Conservation (phyloP, 805 yeast species). For the Lachancea thermotolerans region DNA sequence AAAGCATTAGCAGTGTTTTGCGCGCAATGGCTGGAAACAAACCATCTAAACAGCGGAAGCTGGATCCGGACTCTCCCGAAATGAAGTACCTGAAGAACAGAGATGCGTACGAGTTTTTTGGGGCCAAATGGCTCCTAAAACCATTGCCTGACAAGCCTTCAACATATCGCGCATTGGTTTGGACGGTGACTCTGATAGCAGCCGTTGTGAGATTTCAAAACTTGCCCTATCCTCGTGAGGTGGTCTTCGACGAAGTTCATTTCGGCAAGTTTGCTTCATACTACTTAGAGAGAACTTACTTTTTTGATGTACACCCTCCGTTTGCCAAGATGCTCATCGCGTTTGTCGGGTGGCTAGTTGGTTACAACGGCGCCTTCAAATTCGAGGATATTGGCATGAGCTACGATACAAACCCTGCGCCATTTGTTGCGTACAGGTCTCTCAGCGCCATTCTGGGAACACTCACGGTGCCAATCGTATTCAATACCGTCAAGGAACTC, state of each 20-base stretch:
- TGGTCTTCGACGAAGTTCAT: conserved; percentile 83
- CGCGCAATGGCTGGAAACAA: conserved; percentile 1
- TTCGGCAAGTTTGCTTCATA: conserved; percentile 82
- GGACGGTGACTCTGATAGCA: conserved; percentile 58
- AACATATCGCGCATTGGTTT: conserved; percentile 43
- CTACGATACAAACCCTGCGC: conserved; percentile 72
- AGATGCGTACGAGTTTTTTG: conserved; percentile 12
- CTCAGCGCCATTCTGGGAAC: conserved; percentile 78
- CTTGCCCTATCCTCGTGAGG: conserved; percentile 61
- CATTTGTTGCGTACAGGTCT: conserved; percentile 76
- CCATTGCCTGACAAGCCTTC: conserved; percentile 26
- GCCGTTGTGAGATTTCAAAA: conserved; percentile 58
- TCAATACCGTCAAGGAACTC: conserved; percentile 77
- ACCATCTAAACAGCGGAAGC: neutral
- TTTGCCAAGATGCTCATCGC: conserved; percentile 93
- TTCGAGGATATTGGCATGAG: conserved; percentile 84
- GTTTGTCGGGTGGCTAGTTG: conserved; percentile 77
- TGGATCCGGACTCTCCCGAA: conserved; percentile 2
- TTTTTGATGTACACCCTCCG: conserved; percentile 97
- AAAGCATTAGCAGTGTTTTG: too few relatives aligned
- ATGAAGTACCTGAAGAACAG: conserved; percentile 3
- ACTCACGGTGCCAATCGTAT: conserved; percentile 75
- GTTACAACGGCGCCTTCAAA: conserved; percentile 88
- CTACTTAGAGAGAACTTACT: conserved; percentile 83
- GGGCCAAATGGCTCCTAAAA: conserved; percentile 25